Percentiles rank a stretch among this genome's conserved stretches.
Evolutionary conservation across 441 rosid species (phyloP).

Genomic region (Corymbia citriodora): DNA sequence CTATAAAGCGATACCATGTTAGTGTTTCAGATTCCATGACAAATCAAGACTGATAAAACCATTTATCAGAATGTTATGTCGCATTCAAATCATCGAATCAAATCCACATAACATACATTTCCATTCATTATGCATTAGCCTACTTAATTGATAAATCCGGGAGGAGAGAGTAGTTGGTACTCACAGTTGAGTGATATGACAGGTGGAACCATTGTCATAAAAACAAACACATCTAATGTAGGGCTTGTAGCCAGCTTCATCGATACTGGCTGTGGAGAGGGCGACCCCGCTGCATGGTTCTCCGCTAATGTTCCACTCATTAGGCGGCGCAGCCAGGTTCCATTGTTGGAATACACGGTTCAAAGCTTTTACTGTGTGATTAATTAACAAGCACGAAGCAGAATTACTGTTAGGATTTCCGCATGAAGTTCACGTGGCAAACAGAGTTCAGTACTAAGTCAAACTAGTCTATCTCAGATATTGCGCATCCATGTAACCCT

Average conservation of each 20-base stretch:
- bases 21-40: not conserved
- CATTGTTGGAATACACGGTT: not conserved
- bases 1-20: not conserved
- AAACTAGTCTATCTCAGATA: not conserved
- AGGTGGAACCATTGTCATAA: not conserved
- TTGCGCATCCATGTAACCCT: not conserved
- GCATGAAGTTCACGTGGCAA: not conserved
- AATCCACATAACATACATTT: not conserved
- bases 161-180: not conserved
- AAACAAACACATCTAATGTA: not conserved
- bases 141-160: not conserved
- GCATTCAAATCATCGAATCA: not conserved
- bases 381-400: not conserved
- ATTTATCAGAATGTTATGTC: not conserved
- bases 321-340: not conserved
- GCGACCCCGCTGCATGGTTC: not conserved
- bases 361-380: not conserved
- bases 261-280: not conserved
- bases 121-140: not conserved
- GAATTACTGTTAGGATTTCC: not conserved
- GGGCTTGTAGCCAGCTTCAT: not conserved
- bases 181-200: not conserved
- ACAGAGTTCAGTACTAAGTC: not conserved
- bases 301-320: not conserved
- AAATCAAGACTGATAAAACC: not conserved